Evolutionary conservation across 2,329 filamentous ascomycete species (phyloP), one percentile per base, ranked within the genome.

Genomic region (Alternaria rosae): DNA sequence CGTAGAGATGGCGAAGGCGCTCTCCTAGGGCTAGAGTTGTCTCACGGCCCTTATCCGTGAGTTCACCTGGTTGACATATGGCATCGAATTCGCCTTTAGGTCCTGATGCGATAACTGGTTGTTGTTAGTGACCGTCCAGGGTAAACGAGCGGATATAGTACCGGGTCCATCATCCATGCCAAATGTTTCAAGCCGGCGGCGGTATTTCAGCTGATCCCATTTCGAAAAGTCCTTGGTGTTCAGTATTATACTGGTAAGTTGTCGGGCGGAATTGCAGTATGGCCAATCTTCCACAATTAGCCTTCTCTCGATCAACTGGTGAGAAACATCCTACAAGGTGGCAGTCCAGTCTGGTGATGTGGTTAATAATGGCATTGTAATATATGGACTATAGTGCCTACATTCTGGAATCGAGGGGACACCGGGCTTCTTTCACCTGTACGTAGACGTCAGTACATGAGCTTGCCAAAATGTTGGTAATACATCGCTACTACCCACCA

Each of bases 371-470:
- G 20, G n/a, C 25, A 30, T 52, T 57, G 15, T 8, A 12, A 3
- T 41, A 15, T 17, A 1, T 8, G 12, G 5, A 32, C 26, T 10
- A 41, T n/a, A 66, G 23, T 12, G 42, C 74, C 85, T 84, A 89
- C 87, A 81, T 94, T 95, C 75, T 92, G 87, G 78, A 99, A 97
- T 41, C 95, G 91, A n/a, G 92, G 86, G 60, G 89, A 91, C 26
- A 98, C 92, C 26, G 94, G 94, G 8, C 91, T 94, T 60, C 94
- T 90, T 82, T 91, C 89, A 68, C 87, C 86, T 87, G 64, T n/a
- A 54, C 45, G 41, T 11, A 51, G n/a, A 21, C 28, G 52, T 57
- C 58, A 62, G 41, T 59, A 59, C 25, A 60, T 28, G 28, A 10
- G 55, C 17, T 21, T 30, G 2, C 26, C 15, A 20, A 32, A 12